phyloP scores from a whole-genome alignment of 495 filamentous ascomycete species.

The Xylaria acuta region DNA sequence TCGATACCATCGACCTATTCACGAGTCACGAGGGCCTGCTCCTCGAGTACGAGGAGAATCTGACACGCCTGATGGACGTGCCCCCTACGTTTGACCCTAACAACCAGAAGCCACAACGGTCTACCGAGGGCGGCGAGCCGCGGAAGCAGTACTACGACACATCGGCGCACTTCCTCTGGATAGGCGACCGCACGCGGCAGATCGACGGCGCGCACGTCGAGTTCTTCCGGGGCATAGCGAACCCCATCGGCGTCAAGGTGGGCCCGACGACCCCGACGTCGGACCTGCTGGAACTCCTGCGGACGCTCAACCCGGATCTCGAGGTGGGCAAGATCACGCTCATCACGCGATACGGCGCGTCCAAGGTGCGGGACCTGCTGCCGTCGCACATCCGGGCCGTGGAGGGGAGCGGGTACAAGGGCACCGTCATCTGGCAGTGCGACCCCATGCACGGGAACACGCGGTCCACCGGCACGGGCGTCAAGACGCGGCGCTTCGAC shows the following conservation, averaged over 20 bases:
- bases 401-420: conserved; percentile 67
- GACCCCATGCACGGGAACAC: conserved; percentile 98
- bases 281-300: conserved; percentile 77
- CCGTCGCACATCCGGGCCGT: conserved; percentile 87
- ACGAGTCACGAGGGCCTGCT: conserved; percentile 95
- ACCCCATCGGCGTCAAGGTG: conserved; percentile 95
- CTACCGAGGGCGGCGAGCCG: conserved; percentile 13
- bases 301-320: conserved; percentile 80
- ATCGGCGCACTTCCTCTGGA: conserved; percentile 97
- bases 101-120: neutral
- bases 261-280: conserved; percentile 78
- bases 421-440: conserved; percentile 93
- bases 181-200: conserved; percentile 94
- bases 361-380: conserved; percentile 71
- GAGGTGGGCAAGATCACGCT: conserved; percentile 92
- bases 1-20: conserved; percentile 93
- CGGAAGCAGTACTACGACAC: conserved; percentile 77
- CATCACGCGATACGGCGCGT: conserved; percentile 91
- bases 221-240: conserved; percentile 94
- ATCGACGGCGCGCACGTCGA: conserved; percentile 92
- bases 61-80: conserved; percentile 77
- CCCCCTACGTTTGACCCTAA: conserved; percentile 49
- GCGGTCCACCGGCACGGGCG: conserved; percentile 67
- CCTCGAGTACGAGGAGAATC: conserved; percentile 89
- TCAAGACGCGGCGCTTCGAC: conserved; percentile 89